Evolutionary conservation across 305 asterid species (phyloP), one percentile per base, ranked within the genome.

Genomic region (Euphrasia arctica): DNA sequence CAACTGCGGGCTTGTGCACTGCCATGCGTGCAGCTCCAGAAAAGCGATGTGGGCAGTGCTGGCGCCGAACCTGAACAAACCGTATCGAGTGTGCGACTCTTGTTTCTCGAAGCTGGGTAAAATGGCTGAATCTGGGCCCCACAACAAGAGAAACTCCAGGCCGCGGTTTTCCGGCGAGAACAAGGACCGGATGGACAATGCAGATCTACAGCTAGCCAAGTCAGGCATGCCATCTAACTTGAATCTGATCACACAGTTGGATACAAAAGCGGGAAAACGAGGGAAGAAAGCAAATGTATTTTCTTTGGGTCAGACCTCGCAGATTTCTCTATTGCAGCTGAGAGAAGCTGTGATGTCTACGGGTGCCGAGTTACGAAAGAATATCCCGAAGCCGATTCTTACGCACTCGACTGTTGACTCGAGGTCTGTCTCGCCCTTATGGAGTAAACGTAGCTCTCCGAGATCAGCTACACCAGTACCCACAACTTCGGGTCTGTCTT

Each of bases 381-480:
- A 74, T 22, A 80, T 76, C 65, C 94, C 96, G 48, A 90, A 79
- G 75, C 90, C 95, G 41, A 75, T 82, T 77, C 64, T 70, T 65
- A 70, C 91, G 10, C 77, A 83, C 12, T 82, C 97, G 15, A 79
- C 81, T 67, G 86, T 81, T 66, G 79, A 87, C 70, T 90, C 97
- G 29, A 90, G 95, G 82, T 71, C 97, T 5, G 96, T 93, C 13
- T 93, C 99, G 14, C 97, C 97, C 62, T 90, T 86, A 81, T 88
- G 95, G 5, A 86, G 96, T 75, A 90, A 81, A 74, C 63, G 90
- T 18, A 93, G 99, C 60, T 97, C 97, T 60, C 97, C 95, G 1
- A 82, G 95, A 55, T 90, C 96, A 7, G 95, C 95, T 47, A 90
- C 99, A 4, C 99, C 96, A 0, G 85, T 86, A 60, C 99, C 96